Evolutionary conservation across 176 grass and related monocot genomes (phyloP).

Genomic region (Oryza nivara): DNA sequence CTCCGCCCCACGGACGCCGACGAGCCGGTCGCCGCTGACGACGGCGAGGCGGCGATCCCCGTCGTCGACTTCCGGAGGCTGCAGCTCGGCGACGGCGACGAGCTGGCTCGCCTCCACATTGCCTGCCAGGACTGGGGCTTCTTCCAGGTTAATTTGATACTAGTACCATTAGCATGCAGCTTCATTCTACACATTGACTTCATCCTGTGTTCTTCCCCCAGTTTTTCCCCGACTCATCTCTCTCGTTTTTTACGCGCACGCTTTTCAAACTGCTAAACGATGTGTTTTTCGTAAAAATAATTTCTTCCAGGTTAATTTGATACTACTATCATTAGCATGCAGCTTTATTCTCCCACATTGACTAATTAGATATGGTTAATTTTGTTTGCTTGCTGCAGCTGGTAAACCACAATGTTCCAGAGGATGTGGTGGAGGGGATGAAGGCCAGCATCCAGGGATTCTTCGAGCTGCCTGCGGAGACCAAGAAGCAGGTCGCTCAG

Average conservation of each 20-base stretch:
- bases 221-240: no score
- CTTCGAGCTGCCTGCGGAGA: slow-evolving; percentile 44
- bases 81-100: neutral
- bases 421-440: slow-evolving; percentile 27
- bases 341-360: no score
- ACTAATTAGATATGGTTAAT: no score
- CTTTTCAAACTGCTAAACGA: no score
- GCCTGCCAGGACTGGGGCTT: slow-evolving; percentile 67
- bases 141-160: slow-evolving; percentile 48
- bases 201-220: no score
- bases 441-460: slow-evolving; percentile 28
- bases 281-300: no score
- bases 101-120: slow-evolving; percentile 36
- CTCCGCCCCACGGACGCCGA: slow-evolving; percentile 8
- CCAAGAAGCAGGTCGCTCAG: slow-evolving; percentile 35
- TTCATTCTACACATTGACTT: no score
- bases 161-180: no score
- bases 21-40: neutral
- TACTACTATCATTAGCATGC: no score
- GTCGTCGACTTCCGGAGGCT: slow-evolving; percentile 34
- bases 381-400: slow-evolving; percentile 21
- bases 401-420: slow-evolving; percentile 31
- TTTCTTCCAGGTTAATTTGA: slow-evolving; percentile 56
- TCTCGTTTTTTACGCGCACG: no score
- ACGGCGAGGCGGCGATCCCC: slow-evolving; percentile 8